These are phyloP conservation scores for Globomyces pollinis-pini DNA, from an alignment of 192 early-diverging fungal species.

Conservation along the genomic window DNA sequence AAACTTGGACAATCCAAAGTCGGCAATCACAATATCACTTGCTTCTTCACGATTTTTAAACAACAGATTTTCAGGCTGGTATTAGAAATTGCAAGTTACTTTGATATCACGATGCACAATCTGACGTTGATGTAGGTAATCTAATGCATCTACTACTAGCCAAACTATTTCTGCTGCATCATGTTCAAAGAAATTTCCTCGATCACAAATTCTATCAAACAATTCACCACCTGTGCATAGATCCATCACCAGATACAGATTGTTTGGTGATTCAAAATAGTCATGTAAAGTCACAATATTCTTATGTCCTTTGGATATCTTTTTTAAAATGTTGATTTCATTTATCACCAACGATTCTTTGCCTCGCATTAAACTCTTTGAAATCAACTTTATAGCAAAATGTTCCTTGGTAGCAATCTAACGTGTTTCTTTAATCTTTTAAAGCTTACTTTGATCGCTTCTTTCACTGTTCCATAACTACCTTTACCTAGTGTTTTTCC, in stretches of 20 bases:
- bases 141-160: slow-evolving; percentile 71
- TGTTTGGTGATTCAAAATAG: slow-evolving; percentile 42
- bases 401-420: slow-evolving; percentile 49
- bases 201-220: slow-evolving; percentile 73
- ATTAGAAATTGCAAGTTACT: slow-evolving; percentile 22
- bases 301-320: slow-evolving; percentile 54
- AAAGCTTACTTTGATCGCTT: slow-evolving; percentile 40
- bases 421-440: no score
- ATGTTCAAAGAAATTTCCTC: slow-evolving; percentile 60
- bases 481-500: slow-evolving; percentile 24
- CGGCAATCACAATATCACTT: slow-evolving; percentile 40
- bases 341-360: slow-evolving; percentile 55
- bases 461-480: slow-evolving; percentile 34
- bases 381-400: slow-evolving; percentile 76
- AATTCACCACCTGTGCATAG: slow-evolving; percentile 78
- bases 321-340: slow-evolving; percentile 63
- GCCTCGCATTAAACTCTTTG: slow-evolving; percentile 53
- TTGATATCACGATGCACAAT: slow-evolving; percentile 75
- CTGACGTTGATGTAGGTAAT: slow-evolving; percentile 72
- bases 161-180: slow-evolving; percentile 75
- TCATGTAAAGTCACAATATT: slow-evolving; percentile 42
- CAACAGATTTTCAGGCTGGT: slow-evolving; percentile 52
- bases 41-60: slow-evolving; percentile 18
- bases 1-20: slow-evolving; percentile 54
- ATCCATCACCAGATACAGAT: slow-evolving; percentile 46